Percentiles rank a stretch among this genome's conserved stretches.
Evolutionary conservation across 2,329 filamentous ascomycete genomes (phyloP).

Genomic region (Stagonosporopsis cucurbitacearum): DNA sequence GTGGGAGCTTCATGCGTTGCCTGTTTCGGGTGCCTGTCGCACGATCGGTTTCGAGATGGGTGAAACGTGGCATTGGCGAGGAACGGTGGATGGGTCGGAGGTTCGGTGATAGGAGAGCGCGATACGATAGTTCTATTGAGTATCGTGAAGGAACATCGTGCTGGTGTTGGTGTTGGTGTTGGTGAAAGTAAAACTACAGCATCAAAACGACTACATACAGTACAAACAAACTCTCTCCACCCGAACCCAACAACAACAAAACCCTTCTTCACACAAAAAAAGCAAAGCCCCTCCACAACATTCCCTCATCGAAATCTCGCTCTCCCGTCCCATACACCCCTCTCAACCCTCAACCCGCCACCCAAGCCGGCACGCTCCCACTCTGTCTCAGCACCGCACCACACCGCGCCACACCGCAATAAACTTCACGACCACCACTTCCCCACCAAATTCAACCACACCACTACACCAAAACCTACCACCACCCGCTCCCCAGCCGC

Average conservation of each 20-base stretch:
- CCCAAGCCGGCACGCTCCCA: not conserved
- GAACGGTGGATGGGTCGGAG: not conserved
- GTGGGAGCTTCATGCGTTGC: slow-evolving; percentile 12
- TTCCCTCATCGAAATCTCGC: not conserved
- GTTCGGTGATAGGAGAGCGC: not conserved
- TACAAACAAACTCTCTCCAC: not conserved
- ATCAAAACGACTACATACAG: not conserved
- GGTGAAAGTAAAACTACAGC: too few species aligned
- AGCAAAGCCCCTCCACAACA: not conserved
- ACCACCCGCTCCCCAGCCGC: not conserved
- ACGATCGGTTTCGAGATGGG: slow-evolving; percentile 15
- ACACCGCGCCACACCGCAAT: not conserved
- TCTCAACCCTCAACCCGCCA: not conserved
- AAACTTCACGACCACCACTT: not conserved
- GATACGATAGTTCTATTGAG: not conserved
- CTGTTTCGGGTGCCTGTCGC: slow-evolving; percentile 17
- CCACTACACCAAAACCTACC: not conserved
- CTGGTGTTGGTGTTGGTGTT: not conserved
- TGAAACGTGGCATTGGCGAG: slow-evolving; percentile 12
- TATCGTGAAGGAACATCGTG: not conserved
- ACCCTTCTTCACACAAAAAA: too few species aligned
- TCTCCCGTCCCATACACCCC: not conserved
- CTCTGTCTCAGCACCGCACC: slow-evolving; percentile 9
- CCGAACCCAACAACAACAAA: not conserved
- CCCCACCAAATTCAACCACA: not conserved